Conservation (phyloP, 805 yeast genomes). For the Kluyveromyces aestuarii region DNA sequence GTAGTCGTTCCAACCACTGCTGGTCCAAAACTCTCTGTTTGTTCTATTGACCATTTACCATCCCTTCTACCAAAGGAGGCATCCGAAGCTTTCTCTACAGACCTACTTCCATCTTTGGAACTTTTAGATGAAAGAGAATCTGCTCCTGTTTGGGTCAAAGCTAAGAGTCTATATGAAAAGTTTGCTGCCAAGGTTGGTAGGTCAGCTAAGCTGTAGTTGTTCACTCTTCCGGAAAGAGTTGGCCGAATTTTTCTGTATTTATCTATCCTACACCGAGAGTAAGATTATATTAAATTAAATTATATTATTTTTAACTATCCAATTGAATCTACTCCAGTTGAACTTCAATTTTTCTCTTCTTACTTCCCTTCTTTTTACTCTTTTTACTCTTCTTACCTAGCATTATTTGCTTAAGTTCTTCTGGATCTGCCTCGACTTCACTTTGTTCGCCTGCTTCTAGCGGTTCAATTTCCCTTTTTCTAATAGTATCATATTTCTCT, state of each 20-base stretch:
- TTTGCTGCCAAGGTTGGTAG: slow-evolving; percentile 68
- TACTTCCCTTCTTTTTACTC: slow-evolving; percentile 34
- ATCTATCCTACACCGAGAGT: not conserved
- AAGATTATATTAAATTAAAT: not conserved
- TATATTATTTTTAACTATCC: slow-evolving; percentile 7
- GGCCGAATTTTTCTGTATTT: not conserved
- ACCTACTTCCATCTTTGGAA: slow-evolving; percentile 81
- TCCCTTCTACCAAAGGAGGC: slow-evolving; percentile 95
- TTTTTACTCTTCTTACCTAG: slow-evolving; percentile 35
- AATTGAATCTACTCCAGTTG: slow-evolving; percentile 38
- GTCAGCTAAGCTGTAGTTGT: slow-evolving; percentile 33
- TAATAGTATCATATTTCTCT: slow-evolving; percentile 66
- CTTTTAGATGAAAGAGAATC: slow-evolving; percentile 72
- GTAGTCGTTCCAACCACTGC: slow-evolving; percentile 67
- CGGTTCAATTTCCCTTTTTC: slow-evolving; percentile 42
- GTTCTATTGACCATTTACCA: slow-evolving; percentile 95
- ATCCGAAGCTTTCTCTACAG: slow-evolving; percentile 81
- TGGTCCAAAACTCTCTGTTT: slow-evolving; percentile 84
- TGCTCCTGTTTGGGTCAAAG: slow-evolving; percentile 88
- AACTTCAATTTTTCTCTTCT: slow-evolving; percentile 41
- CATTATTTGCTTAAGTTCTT: slow-evolving; percentile 51
- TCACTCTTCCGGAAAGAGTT: not conserved
- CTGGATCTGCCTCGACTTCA: slow-evolving; percentile 71
- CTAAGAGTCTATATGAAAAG: slow-evolving; percentile 72
- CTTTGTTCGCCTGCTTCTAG: slow-evolving; percentile 54